Evolutionary conservation across 208 protist genomes (phyloP).

Genomic region (Trichomonas gallinae): DNA sequence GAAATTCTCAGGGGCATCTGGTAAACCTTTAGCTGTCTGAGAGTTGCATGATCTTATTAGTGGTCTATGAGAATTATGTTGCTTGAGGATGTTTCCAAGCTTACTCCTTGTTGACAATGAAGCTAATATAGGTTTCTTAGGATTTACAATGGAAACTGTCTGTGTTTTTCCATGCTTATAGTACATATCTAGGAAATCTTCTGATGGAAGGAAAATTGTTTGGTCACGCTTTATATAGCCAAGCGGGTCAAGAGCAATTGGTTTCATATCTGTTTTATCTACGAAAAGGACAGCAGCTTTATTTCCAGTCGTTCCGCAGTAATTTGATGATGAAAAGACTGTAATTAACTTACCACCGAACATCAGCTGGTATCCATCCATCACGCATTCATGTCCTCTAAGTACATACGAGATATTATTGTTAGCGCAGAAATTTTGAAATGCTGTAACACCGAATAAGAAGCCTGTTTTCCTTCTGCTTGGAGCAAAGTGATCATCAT

Average conservation of each 20-base stretch:
- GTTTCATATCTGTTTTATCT: not conserved
- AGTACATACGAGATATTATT: not conserved
- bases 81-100: not conserved
- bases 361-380: not conserved
- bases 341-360: not conserved
- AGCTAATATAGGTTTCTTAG: not conserved
- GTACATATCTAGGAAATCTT: not conserved
- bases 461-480: not conserved
- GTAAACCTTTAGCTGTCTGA: not conserved
- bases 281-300: not conserved
- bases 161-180: not conserved
- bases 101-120: not conserved
- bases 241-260: not conserved
- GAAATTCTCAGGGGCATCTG: not conserved
- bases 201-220: not conserved
- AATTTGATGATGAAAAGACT: constrained; percentile 9
- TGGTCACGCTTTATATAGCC: not conserved
- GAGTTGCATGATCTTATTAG: not conserved
- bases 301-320: not conserved
- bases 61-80: not conserved
- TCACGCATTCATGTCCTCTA: not conserved
- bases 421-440: not conserved
- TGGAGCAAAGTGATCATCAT: not conserved
- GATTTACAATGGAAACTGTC: not conserved
- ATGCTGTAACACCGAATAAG: not conserved